A percentile compares a stretch with the other conserved stretches of the same genome.
Evolutionary conservation across 768 basidiomycete species (phyloP).

Genomic region (Nidula microcarpa): DNA sequence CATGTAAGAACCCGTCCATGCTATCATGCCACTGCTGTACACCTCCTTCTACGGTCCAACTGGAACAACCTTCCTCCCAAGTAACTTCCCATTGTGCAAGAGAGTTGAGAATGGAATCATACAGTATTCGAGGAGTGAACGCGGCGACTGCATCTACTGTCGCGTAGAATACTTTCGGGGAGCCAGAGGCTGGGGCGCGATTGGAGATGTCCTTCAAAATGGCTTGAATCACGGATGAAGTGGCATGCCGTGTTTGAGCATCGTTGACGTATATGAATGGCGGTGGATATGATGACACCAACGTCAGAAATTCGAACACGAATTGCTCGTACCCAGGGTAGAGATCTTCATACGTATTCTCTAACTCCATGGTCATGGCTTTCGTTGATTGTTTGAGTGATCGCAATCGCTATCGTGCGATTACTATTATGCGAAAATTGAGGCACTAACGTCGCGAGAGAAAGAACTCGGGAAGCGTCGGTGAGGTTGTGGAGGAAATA

Average conservation of each 20-base stretch:
- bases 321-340: constrained; percentile 21
- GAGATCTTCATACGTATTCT: too few species aligned
- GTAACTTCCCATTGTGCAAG: constrained; percentile 51
- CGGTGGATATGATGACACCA: constrained; percentile 42
- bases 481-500: too few species aligned
- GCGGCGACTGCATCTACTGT: constrained; percentile 55
- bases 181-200: constrained; percentile 9
- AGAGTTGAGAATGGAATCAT: constrained; percentile 60
- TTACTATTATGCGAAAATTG: too few species aligned
- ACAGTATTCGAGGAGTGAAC: constrained; percentile 61
- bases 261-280: constrained; percentile 71
- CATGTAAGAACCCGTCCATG: constrained; percentile 69
- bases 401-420: too few species aligned
- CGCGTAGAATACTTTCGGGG: constrained; percentile 33
- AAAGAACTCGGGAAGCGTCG: too few species aligned
- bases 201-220: constrained; percentile 23
- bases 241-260: constrained; percentile 42
- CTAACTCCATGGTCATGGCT: too few species aligned
- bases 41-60: constrained; percentile 45
- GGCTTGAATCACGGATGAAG: constrained; percentile 36
- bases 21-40: constrained; percentile 56
- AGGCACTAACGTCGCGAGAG: too few species aligned
- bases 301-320: constrained; percentile 28
- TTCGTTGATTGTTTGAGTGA: too few species aligned
- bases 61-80: constrained; percentile 61